Conservation (phyloP, 2,329 filamentous ascomycete species). For the Scedosporium dehoogii region DNA sequence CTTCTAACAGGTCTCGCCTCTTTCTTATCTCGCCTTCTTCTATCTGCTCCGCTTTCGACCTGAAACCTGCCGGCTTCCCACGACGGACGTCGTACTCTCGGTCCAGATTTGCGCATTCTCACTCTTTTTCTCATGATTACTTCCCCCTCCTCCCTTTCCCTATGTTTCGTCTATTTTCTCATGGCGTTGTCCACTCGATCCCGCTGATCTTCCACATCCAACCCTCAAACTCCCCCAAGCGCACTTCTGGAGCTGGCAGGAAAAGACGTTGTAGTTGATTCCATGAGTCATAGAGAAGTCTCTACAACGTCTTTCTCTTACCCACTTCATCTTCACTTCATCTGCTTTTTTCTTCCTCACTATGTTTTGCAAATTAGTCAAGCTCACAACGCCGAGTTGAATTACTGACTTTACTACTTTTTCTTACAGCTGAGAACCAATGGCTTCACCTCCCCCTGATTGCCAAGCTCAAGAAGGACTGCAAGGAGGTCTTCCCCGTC, state of each 20-base stretch:
- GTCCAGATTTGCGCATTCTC: not conserved
- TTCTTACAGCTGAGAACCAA: conserved; percentile 79
- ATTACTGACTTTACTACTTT: conserved; percentile 2
- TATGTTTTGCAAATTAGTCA: not conserved
- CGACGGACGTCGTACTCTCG: not conserved
- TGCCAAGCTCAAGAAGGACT: conserved; percentile 89
- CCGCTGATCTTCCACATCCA: too few relatives aligned
- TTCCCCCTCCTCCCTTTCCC: not conserved
- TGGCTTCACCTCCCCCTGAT: conserved; percentile 97
- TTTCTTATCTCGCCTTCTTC: conserved; percentile 1
- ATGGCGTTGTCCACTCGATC: too few relatives aligned
- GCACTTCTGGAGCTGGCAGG: too few relatives aligned
- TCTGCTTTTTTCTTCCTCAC: not conserved
- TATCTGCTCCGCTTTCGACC: not conserved
- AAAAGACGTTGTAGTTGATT: too few relatives aligned
- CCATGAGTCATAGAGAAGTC: not conserved
- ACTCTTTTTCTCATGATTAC: not conserved
- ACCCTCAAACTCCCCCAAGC: too few relatives aligned
- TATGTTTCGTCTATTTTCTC: not conserved
- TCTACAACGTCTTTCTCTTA: not conserved
- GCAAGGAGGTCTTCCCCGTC: conserved; percentile 92
- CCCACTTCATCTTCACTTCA: too few relatives aligned
- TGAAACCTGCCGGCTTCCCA: not conserved
- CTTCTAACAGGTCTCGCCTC: not conserved
- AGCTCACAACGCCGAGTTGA: not conserved